Evolutionary conservation across 148 eudicot genomes (phyloP).

Genomic region (Rhododendron kiyosumense): DNA sequence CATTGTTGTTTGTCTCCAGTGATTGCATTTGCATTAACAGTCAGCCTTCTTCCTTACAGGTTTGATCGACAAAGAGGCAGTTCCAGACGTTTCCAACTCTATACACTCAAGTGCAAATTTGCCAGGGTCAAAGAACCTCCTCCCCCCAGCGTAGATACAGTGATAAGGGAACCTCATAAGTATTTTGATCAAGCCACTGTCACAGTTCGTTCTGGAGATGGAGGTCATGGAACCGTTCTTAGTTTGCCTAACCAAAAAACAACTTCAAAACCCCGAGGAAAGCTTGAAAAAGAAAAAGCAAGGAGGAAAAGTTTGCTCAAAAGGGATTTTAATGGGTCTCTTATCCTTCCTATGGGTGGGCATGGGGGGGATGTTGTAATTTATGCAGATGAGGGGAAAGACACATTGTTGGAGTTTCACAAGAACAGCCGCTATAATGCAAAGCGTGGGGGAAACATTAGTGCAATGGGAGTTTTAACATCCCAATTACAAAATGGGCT

Average conservation of each 20-base stretch:
- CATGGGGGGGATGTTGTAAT: constrained; percentile 91
- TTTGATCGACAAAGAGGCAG: constrained; percentile 24
- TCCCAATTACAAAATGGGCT: constrained; percentile 56
- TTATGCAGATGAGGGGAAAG: constrained; percentile 80
- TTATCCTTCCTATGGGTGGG: constrained; percentile 87
- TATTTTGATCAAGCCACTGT: constrained; percentile 86
- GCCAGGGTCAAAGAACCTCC: constrained; percentile 55
- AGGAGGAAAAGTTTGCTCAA: constrained; percentile 51
- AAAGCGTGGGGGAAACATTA: constrained; percentile 93
- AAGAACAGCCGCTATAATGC: constrained; percentile 64
- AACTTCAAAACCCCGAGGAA: constrained; percentile 53
- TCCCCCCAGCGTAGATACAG: constrained; percentile 35
- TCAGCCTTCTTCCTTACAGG: constrained; percentile 26
- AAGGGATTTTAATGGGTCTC: constrained; percentile 92
- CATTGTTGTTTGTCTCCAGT: not conserved
- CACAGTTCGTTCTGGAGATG: constrained; percentile 93
- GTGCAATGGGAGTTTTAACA: constrained; percentile 73
- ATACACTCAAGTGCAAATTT: constrained; percentile 38
- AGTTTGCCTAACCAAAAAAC: constrained; percentile 50
- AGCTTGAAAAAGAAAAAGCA: constrained; percentile 38
- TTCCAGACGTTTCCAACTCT: constrained; percentile 8
- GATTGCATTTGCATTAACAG: constrained; percentile 6
- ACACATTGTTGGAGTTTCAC: constrained; percentile 83
- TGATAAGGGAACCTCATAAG: constrained; percentile 74
- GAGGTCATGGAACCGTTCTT: constrained; percentile 89